Conservation (phyloP, 1,284 basidiomycete species). For the Gomphus bonarii region DNA sequence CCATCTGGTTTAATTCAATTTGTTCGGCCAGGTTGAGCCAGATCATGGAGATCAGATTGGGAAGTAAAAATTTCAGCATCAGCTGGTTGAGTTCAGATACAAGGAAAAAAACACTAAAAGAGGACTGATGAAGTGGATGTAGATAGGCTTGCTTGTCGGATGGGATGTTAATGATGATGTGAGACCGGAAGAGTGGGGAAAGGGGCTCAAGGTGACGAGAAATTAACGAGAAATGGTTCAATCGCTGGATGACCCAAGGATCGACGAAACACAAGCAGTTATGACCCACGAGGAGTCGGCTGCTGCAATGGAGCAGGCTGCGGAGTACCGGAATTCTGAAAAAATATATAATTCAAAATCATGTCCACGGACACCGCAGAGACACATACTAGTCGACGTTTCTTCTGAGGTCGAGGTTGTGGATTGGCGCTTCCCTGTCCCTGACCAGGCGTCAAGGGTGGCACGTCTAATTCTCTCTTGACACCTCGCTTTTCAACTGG, state of each 20-base stretch:
- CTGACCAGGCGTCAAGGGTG: slow-evolving; percentile 21
- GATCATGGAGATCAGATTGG: too few relatives aligned
- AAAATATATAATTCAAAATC: slow-evolving; percentile 1
- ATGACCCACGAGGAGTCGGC: slow-evolving; percentile 37
- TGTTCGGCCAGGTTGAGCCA: too few relatives aligned
- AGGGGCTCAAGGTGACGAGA: background rate
- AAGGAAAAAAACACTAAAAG: background rate
- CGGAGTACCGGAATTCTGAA: slow-evolving; percentile 16
- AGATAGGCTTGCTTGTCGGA: slow-evolving; percentile 1
- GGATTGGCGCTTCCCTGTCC: slow-evolving; percentile 38
- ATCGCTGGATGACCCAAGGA: background rate
- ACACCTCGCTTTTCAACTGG: slow-evolving; percentile 14
- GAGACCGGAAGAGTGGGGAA: background rate
- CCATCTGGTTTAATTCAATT: too few relatives aligned
- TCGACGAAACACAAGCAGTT: slow-evolving; percentile 2
- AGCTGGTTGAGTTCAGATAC: slow-evolving; percentile 1
- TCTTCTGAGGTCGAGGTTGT: slow-evolving; percentile 64
- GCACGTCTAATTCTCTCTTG: slow-evolving; percentile 15
- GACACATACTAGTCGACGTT: slow-evolving; percentile 57
- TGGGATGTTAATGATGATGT: slow-evolving; percentile 2
- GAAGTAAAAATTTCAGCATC: background rate
- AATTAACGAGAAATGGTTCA: background rate
- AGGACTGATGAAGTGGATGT: background rate
- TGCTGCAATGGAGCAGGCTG: slow-evolving; percentile 29
- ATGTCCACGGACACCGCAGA: background rate